phyloP scores from a whole-genome alignment of 441 rosid species.

The Populus tomentosa region DNA sequence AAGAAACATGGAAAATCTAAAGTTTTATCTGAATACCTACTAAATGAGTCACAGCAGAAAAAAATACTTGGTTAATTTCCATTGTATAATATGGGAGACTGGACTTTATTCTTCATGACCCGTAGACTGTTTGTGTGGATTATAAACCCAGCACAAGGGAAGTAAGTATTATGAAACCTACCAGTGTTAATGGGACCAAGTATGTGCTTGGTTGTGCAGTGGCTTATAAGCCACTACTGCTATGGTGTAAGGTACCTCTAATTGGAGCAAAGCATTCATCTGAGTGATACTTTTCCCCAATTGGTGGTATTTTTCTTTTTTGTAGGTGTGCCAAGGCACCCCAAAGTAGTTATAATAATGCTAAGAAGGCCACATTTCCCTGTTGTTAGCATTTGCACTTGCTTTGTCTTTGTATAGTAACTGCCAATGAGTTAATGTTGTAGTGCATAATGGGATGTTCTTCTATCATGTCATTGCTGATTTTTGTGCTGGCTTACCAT shows the following conservation, averaged over 20 bases:
- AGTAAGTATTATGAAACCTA: background rate
- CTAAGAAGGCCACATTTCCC: background rate
- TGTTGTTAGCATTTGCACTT: background rate
- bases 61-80: background rate
- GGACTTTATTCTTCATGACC: background rate
- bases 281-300: background rate
- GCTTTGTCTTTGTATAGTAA: background rate
- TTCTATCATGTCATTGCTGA: background rate
- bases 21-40: background rate
- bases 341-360: background rate
- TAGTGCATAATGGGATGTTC: background rate
- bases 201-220: background rate
- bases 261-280: background rate
- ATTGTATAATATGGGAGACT: background rate
- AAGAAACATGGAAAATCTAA: background rate
- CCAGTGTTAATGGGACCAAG: background rate
- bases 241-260: background rate
- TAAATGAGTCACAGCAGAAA: background rate
- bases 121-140: background rate
- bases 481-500: background rate
- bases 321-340: background rate
- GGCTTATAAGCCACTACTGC: background rate
- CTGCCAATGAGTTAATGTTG: background rate
- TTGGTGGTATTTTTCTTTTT: background rate
- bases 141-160: background rate